Evolutionary conservation across 495 filamentous ascomycete species (phyloP).

Genomic region (Aspergillus bridgeri): DNA sequence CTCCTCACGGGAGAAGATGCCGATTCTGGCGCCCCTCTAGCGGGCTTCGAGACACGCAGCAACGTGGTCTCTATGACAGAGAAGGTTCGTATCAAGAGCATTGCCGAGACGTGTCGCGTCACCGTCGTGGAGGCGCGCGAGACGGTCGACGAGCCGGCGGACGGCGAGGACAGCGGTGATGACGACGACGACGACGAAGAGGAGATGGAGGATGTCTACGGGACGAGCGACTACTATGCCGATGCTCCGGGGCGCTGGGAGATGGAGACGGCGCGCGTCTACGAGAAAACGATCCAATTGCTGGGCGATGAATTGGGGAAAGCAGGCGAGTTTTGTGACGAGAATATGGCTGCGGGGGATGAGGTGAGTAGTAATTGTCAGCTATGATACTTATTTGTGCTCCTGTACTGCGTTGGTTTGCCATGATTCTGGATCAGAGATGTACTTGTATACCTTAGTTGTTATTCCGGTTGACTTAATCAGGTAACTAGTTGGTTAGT

Average conservation of each 20-base stretch:
- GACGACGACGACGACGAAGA: slow-evolving; percentile 37
- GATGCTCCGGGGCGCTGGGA: slow-evolving; percentile 39
- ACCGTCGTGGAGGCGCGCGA: slow-evolving; percentile 54
- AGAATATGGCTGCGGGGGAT: not conserved
- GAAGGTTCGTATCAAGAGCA: slow-evolving; percentile 76
- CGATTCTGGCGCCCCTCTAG: slow-evolving; percentile 59
- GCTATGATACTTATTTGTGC: not conserved
- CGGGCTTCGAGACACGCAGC: slow-evolving; percentile 55
- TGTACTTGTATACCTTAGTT: not conserved
- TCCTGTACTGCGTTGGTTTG: not conserved
- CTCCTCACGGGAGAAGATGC: slow-evolving; percentile 64
- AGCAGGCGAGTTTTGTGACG: slow-evolving; percentile 22
- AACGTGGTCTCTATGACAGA: slow-evolving; percentile 59
- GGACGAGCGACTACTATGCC: slow-evolving; percentile 22
- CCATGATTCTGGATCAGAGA: no score
- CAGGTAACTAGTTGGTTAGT: no score
- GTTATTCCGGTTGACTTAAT: no score
- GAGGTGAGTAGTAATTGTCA: not conserved
- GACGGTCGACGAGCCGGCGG: slow-evolving; percentile 34
- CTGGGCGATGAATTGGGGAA: slow-evolving; percentile 58
- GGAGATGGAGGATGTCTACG: slow-evolving; percentile 25
- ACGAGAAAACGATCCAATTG: slow-evolving; percentile 72
- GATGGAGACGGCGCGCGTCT: slow-evolving; percentile 72
- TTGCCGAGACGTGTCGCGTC: slow-evolving; percentile 68
- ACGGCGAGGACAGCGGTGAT: slow-evolving; percentile 31